phyloP scores from a whole-genome alignment of 2,329 filamentous ascomycete genomes.

The Xylariales sp. region DNA sequence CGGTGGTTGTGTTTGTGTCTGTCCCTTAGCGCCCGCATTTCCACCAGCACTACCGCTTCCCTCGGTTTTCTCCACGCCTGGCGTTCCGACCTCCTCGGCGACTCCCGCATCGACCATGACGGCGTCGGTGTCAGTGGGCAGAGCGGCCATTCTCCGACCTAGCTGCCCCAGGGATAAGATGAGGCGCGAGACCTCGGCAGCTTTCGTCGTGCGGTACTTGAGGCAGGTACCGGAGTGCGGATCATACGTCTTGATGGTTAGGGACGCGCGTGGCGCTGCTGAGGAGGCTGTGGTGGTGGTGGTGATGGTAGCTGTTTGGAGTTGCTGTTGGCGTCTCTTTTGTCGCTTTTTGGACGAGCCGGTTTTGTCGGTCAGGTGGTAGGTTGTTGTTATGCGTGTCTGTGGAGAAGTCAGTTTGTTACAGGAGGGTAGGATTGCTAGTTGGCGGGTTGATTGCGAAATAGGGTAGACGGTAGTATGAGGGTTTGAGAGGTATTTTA shows the following conservation, averaged over 20 bases:
- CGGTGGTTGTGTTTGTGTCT: slow-evolving; percentile 42
- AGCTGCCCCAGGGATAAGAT: slow-evolving; percentile 81
- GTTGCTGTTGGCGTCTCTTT: slow-evolving; percentile 28
- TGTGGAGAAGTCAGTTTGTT: slow-evolving; percentile 52
- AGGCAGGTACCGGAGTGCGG: slow-evolving; percentile 82
- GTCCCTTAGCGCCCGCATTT: slow-evolving; percentile 9
- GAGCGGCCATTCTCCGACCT: slow-evolving; percentile 74
- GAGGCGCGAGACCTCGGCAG: slow-evolving; percentile 86
- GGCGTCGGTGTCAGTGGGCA: slow-evolving; percentile 59
- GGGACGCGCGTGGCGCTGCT: slow-evolving; percentile 67
- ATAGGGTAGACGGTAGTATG: not conserved
- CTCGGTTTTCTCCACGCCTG: slow-evolving; percentile 42
- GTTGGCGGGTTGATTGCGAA: not conserved
- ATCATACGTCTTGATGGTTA: slow-evolving; percentile 91
- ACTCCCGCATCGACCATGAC: slow-evolving; percentile 55
- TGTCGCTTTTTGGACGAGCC: slow-evolving; percentile 51
- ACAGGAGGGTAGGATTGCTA: not conserved
- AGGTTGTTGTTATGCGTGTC: slow-evolving; percentile 94
- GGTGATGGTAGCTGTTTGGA: slow-evolving; percentile 41
- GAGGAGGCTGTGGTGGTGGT: slow-evolving; percentile 42
- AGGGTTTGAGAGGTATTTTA: not conserved
- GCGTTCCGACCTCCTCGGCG: slow-evolving; percentile 50
- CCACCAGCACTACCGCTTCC: slow-evolving; percentile 5
- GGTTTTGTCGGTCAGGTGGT: slow-evolving; percentile 69
- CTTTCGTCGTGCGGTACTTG: slow-evolving; percentile 92